phyloP scores from a whole-genome alignment of 768 basidiomycete genomes.

The Leccinum subgranulosum region DNA sequence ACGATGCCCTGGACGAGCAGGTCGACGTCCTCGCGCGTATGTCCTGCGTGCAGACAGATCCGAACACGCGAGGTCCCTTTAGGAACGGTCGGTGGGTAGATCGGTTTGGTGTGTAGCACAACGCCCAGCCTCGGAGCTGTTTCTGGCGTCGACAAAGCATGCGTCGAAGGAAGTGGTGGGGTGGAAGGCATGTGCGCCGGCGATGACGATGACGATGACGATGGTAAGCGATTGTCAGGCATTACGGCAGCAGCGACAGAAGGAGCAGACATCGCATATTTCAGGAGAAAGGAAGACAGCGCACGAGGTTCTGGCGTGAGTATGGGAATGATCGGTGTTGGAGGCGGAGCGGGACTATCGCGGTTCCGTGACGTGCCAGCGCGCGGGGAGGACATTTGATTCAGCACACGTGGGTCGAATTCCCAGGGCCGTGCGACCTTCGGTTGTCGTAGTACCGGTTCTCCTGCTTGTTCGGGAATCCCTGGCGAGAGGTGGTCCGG shows the following conservation, averaged over 20 bases:
- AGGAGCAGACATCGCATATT: slow-evolving; percentile 7
- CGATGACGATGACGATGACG: not conserved
- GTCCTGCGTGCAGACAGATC: slow-evolving; percentile 84
- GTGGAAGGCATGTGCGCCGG: not conserved
- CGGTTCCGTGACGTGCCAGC: not conserved
- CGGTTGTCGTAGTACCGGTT: not conserved
- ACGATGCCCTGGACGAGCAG: slow-evolving; percentile 50
- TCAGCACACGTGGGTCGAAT: not conserved
- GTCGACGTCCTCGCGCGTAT: slow-evolving; percentile 62
- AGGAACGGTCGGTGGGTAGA: slow-evolving; percentile 88
- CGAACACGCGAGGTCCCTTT: slow-evolving; percentile 81
- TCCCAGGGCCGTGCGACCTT: slow-evolving; percentile 3
- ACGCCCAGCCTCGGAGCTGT: slow-evolving; percentile 8
- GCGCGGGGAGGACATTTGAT: not conserved
- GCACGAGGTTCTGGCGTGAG: slow-evolving; percentile 74
- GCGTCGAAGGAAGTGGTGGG: not conserved
- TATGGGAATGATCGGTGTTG: slow-evolving; percentile 83
- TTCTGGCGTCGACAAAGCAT: not conserved
- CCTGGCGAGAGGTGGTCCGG: slow-evolving; percentile 18
- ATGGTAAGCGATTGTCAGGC: not conserved
- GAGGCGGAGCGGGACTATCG: slow-evolving; percentile 7
- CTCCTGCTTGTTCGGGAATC: not conserved
- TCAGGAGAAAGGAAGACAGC: slow-evolving; percentile 62
- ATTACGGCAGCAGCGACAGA: not conserved
- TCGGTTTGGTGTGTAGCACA: slow-evolving; percentile 69